phyloP scores from a whole-genome alignment of 2,329 filamentous ascomycete species.

The Cercospora beticola region DNA sequence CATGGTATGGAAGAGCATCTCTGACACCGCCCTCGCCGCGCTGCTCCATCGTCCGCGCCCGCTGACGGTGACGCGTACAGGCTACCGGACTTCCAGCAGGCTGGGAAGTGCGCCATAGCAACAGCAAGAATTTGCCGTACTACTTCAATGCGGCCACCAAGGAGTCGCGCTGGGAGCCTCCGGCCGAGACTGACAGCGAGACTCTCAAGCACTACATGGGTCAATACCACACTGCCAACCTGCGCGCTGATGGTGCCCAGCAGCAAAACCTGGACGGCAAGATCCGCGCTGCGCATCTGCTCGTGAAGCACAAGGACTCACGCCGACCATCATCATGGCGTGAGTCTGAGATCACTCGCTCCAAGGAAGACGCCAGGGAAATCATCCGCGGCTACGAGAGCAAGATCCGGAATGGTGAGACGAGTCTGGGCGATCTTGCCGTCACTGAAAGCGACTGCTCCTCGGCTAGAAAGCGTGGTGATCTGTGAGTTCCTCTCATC shows the following conservation, averaged over 20 bases:
- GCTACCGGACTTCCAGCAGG: conserved; percentile 37
- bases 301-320: conserved; percentile 90
- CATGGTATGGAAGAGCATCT: conserved; percentile 8
- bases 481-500: conserved; percentile 61
- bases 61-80: conserved; percentile 19
- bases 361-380: conserved; percentile 78
- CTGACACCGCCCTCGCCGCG: not conserved
- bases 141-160: conserved; percentile 91
- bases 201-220: conserved; percentile 95
- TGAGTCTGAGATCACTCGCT: conserved; percentile 82
- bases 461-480: conserved; percentile 88
- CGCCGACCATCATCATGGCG: conserved; percentile 90
- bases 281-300: conserved; percentile 87
- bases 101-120: conserved; percentile 87
- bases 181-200: conserved; percentile 81
- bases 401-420: conserved; percentile 69
- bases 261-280: conserved; percentile 61
- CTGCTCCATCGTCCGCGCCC: not conserved
- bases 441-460: conserved; percentile 91
- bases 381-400: conserved; percentile 75
- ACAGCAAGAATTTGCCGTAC: conserved; percentile 98
- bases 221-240: conserved; percentile 64
- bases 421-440: conserved; percentile 77
- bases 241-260: conserved; percentile 33
- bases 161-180: conserved; percentile 93